Percentiles rank a stretch among this genome's conserved stretches.
Evolutionary conservation across 805 yeast genomes (phyloP).

Genomic region (Groenewaldozyma salmanticensis): DNA sequence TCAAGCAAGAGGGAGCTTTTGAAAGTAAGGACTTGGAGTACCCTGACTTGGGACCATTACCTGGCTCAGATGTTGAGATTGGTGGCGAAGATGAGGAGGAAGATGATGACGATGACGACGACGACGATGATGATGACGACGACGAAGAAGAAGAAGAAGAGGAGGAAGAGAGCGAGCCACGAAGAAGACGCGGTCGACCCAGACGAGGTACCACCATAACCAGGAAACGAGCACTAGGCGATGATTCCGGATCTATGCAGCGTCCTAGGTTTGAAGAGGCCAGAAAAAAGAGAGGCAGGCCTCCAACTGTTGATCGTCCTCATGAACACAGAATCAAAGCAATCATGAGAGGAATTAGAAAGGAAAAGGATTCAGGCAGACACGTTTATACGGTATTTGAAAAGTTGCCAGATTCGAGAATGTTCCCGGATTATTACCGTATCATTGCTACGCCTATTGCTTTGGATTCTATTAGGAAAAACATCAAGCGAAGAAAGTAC

Average conservation of each 20-base stretch:
- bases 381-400: conserved; percentile 59
- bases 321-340: conserved; percentile 88
- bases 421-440: conserved; percentile 41
- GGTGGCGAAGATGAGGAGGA: conserved; percentile 25
- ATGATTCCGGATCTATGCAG: conserved; percentile 23
- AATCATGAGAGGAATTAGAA: conserved; percentile 70
- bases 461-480: conserved; percentile 49
- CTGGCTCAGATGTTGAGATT: conserved; percentile 25
- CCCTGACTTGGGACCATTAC: conserved; percentile 64
- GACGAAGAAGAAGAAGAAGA: conserved; percentile 25
- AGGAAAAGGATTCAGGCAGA: conserved; percentile 42
- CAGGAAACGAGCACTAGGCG: conserved; percentile 19
- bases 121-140: conserved; percentile 21
- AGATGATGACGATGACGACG: conserved; percentile 13
- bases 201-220: conserved; percentile 18
- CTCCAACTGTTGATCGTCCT: conserved; percentile 84
- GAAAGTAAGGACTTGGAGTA: conserved; percentile 31
- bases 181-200: conserved; percentile 22
- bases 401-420: conserved; percentile 62
- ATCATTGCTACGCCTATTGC: conserved; percentile 34
- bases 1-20: conserved; percentile 33
- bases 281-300: conserved; percentile 72
- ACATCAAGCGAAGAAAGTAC: conserved; percentile 79
- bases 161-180: conserved; percentile 22
- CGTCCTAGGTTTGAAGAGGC: conserved; percentile 27